Percentiles rank a stretch among this genome's conserved stretches.
These are phyloP conservation scores for Xylariaceae sp. DNA, from an alignment of 2,329 filamentous ascomycete species.

Conservation along the genomic window DNA sequence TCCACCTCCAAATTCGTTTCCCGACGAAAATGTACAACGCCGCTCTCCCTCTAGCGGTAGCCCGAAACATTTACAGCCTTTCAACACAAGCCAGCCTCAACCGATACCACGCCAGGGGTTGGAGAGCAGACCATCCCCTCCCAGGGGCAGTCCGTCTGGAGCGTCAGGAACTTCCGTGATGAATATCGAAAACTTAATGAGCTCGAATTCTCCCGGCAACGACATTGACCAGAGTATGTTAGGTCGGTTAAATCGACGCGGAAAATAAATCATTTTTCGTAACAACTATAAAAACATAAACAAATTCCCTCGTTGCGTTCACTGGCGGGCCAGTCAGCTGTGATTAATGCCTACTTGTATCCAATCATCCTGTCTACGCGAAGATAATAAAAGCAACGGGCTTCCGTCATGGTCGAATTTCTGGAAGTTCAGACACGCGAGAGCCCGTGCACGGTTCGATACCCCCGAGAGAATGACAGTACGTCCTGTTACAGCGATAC, in stretches of 20 bases:
- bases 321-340: slow-evolving; percentile 18
- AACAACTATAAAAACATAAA: neutral
- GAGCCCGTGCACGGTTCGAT: neutral
- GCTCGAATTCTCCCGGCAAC: slow-evolving; percentile 35
- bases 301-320: neutral
- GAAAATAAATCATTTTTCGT: neutral
- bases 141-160: slow-evolving; percentile 37
- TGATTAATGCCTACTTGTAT: neutral
- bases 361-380: neutral
- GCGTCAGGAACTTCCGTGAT: slow-evolving; percentile 43
- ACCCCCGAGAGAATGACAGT: neutral
- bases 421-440: slow-evolving; percentile 9
- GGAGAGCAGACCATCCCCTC: slow-evolving; percentile 35
- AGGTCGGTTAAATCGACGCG: slow-evolving; percentile 42
- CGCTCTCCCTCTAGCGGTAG: slow-evolving; percentile 50
- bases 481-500: neutral
- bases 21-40: slow-evolving; percentile 46
- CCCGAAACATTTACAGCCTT: slow-evolving; percentile 39
- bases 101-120: slow-evolving; percentile 28
- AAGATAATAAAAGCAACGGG: neutral
- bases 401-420: neutral
- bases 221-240: slow-evolving; percentile 54
- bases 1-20: slow-evolving; percentile 39
- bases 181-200: slow-evolving; percentile 49
- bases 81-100: slow-evolving; percentile 30